phyloP scores from a whole-genome alignment of 257 asterid species.

The Ligustrum vulgare region DNA sequence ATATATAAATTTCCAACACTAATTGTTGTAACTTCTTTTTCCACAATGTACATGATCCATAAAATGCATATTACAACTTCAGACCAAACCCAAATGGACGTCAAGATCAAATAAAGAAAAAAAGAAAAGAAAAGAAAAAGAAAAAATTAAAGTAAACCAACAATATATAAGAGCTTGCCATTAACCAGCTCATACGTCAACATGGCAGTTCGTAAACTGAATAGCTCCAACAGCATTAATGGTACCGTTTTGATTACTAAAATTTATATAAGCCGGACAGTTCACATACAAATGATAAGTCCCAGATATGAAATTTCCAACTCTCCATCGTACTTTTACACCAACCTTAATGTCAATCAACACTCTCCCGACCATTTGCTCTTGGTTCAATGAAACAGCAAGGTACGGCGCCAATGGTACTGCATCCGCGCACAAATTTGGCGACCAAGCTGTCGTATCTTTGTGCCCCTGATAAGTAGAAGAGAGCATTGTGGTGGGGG shows the following conservation, averaged over 20 bases:
- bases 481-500: constrained; percentile 51
- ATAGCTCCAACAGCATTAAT: constrained; percentile 32
- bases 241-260: constrained; percentile 27
- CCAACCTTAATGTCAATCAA: constrained; percentile 44
- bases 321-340: constrained; percentile 71
- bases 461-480: constrained; percentile 62
- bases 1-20: no score
- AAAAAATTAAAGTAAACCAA: not conserved
- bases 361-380: constrained; percentile 44
- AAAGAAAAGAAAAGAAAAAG: not conserved
- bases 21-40: no score
- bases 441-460: constrained; percentile 66
- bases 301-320: constrained; percentile 62
- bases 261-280: constrained; percentile 75
- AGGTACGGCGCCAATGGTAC: constrained; percentile 57
- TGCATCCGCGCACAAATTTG: constrained; percentile 46
- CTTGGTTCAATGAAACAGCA: constrained; percentile 36
- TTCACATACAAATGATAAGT: constrained; percentile 56
- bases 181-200: constrained; percentile 35
- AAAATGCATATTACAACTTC: not conserved
- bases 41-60: not conserved
- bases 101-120: not conserved
- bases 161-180: not conserved
- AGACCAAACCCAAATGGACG: not conserved
- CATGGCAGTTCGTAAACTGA: constrained; percentile 57